Conservation (phyloP, 2,329 filamentous ascomycete species). For the Bimuria novae-zelandiae region DNA sequence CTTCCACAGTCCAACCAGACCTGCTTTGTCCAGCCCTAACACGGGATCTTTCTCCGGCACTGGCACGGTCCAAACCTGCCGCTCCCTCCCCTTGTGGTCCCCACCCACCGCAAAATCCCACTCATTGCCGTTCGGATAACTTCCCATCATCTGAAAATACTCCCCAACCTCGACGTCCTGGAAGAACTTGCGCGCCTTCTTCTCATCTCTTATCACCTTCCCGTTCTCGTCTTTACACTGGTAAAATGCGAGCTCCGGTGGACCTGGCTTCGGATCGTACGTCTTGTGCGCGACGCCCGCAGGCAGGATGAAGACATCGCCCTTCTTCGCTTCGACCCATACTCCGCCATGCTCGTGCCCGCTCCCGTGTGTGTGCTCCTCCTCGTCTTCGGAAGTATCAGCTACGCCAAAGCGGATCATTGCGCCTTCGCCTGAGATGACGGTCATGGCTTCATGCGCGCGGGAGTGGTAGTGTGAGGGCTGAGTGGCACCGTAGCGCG, state of each 20-base stretch:
- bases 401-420: constrained; percentile 59
- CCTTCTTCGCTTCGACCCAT: constrained; percentile 53
- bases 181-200: constrained; percentile 44
- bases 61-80: constrained; percentile 52
- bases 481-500: constrained; percentile 61
- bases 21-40: constrained; percentile 46
- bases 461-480: constrained; percentile 61
- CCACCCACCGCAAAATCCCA: constrained; percentile 60
- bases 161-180: constrained; percentile 46
- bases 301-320: constrained; percentile 65
- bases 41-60: constrained; percentile 56
- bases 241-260: constrained; percentile 46
- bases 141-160: constrained; percentile 61
- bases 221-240: constrained; percentile 48
- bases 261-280: constrained; percentile 48
- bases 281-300: constrained; percentile 63
- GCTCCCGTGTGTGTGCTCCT: constrained; percentile 49
- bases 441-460: constrained; percentile 63
- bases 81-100: constrained; percentile 49
- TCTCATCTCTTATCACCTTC: constrained; percentile 26
- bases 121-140: constrained; percentile 54
- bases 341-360: constrained; percentile 55
- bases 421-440: constrained; percentile 57
- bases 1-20: constrained; percentile 46
- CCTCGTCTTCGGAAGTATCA: too few species aligned